Conservation (phyloP, 208 protist species). For the Trypanosoma platydactyli region DNA sequence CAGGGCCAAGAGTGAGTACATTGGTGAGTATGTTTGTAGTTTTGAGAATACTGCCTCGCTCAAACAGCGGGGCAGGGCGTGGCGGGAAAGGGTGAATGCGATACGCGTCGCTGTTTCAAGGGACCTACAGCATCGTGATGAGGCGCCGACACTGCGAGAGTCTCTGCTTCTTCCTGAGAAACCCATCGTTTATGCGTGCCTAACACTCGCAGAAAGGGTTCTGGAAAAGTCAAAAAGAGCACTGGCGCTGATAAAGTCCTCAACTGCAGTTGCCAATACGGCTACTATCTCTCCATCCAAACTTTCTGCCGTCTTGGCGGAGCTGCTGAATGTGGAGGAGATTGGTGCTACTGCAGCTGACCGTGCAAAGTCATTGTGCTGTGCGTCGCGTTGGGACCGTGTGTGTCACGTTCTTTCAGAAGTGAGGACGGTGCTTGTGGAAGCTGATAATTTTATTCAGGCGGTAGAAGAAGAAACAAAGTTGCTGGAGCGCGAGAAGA, state of each 20-base stretch:
- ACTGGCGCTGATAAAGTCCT: not conserved
- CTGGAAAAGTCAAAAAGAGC: not conserved
- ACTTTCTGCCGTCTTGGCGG: not conserved
- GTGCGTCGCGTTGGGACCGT: slow-evolving; percentile 8
- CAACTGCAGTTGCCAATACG: too few relatives aligned
- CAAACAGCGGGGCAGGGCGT: slow-evolving; percentile 1
- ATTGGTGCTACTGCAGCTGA: not conserved
- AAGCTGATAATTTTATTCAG: slow-evolving; percentile 2
- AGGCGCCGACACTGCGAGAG: slow-evolving; percentile 14
- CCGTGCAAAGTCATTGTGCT: not conserved
- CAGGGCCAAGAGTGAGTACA: slow-evolving; percentile 17
- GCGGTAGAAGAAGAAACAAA: slow-evolving; percentile 2
- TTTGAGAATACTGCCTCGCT: not conserved
- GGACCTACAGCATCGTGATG: not conserved
- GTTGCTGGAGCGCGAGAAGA: slow-evolving; percentile 4
- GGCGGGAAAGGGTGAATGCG: slow-evolving; percentile 5
- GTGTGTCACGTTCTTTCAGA: not conserved
- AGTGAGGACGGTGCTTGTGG: not conserved
- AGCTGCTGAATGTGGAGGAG: not conserved
- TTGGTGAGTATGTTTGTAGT: slow-evolving; percentile 8
- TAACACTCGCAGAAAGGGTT: not conserved
- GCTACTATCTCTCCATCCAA: not conserved
- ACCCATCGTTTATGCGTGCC: not conserved
- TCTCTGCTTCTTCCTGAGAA: slow-evolving; percentile 14
- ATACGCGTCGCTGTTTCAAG: not conserved